Base-by-base conservation (phyloP, 2,329 filamentous ascomycete species). In the Aspergillus intermedius region DNA sequence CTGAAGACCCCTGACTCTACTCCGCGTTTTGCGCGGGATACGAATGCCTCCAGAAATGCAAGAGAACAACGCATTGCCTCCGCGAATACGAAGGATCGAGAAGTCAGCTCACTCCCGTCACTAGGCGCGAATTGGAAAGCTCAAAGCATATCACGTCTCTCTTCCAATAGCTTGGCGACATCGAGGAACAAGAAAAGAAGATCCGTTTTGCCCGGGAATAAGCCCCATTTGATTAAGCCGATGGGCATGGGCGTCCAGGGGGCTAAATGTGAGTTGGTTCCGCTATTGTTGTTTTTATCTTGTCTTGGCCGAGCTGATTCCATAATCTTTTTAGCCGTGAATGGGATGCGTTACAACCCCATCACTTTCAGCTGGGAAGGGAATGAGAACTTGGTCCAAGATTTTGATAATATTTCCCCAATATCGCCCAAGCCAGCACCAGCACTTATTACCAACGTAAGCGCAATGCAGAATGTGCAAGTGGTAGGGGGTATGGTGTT, bases 401-500 rank as follows among this genome's bases (percentile, higher is more conserved):
- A 83, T 4, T 98, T 98, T 68, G 90, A 95, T 47, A 68, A 77
- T 47, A 73, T 64, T 54, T 53, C 58, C n/a, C 59, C 66, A 22
- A 66, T 61, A 49, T 69, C 69, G 28, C 73, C 74, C 25, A 74
- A 72, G 56, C 68, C 67, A 39, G 64, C 74, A 51, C 67, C 69
- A 30, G 90, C 91, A 5, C 78, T 98, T 15, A 98, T 98, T 60
- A 90, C 90, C 43, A 93, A 95, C 56, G 88, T 96, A 56, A 87
- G 86, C 47, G 79, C 84, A 4, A 84, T 85, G 52, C 88, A 91
- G 62, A 91, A 89, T 53, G 86, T 95, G 12, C 91, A 96, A 69
- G 87, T 96, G 32, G 90, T 96, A 49, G 88, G 90, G n/a, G 89
- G 90, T 58, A 98, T 98, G 93, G 87, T 97, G 8, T 98, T 97